phyloP scores from a whole-genome alignment of 176 grass and related monocot species.

The Aechmea fasciata region DNA sequence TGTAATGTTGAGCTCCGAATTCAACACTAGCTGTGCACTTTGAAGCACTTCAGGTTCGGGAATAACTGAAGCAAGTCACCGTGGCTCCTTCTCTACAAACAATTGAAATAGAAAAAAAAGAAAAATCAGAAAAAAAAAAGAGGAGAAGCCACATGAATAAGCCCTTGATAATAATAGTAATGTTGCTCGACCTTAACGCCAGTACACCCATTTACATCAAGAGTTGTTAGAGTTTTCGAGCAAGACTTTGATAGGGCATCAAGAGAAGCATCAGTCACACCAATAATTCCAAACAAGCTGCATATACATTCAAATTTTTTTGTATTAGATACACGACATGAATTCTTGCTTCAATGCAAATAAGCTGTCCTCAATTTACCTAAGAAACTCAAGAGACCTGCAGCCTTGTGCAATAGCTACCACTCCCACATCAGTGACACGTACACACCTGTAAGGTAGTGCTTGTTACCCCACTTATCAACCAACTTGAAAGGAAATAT shows the following conservation, averaged over 20 bases:
- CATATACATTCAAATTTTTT: background rate
- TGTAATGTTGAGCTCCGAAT: background rate
- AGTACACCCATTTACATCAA: conserved; percentile 83
- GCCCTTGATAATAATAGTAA: background rate
- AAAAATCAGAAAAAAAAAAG: background rate
- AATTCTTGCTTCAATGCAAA: conserved; percentile 4
- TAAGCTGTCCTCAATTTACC: conserved; percentile 29
- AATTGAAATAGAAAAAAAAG: conserved; percentile 6
- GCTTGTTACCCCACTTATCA: conserved; percentile 3
- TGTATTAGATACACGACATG: background rate
- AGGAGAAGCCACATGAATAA: background rate
- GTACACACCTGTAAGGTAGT: conserved; percentile 56
- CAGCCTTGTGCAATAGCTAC: conserved; percentile 65
- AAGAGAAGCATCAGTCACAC: conserved; percentile 68
- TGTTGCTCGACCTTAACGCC: conserved; percentile 54
- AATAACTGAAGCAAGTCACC: conserved; percentile 55
- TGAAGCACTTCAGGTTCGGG: conserved; percentile 57
- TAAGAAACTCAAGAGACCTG: conserved; percentile 51
- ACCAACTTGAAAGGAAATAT: background rate
- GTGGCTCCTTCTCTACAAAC: conserved; percentile 53
- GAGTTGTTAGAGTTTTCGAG: conserved; percentile 54
- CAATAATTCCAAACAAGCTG: conserved; percentile 83
- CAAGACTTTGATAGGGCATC: conserved; percentile 64
- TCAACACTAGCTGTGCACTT: conserved; percentile 60
- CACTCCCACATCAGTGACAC: conserved; percentile 67